Evolutionary conservation across 2,329 filamentous ascomycete genomes (phyloP).

Genomic region (Tolypocladium inflatum): DNA sequence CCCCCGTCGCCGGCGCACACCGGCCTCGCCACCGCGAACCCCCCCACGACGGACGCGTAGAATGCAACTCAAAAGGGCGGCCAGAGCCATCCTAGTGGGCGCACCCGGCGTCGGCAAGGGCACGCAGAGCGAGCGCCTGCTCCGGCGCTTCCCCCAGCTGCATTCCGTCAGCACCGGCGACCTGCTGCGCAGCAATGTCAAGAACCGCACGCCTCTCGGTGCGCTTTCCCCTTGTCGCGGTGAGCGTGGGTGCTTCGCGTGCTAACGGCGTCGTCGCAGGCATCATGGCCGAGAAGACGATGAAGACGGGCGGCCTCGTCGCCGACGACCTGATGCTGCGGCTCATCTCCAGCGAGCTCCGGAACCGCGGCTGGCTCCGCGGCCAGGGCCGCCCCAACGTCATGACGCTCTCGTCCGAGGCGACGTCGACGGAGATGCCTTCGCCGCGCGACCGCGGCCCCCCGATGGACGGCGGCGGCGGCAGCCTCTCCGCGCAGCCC

Average conservation of each 20-base stretch:
- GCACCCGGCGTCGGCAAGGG: constrained; percentile 97
- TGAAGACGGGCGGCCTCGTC: constrained; percentile 83
- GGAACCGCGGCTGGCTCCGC: constrained; percentile 73
- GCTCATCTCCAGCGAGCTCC: constrained; percentile 84
- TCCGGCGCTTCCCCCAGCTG: constrained; percentile 79
- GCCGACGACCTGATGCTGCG: constrained; percentile 86
- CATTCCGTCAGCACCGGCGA: constrained; percentile 92
- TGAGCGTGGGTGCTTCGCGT: background rate
- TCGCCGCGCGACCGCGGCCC: constrained; percentile 20
- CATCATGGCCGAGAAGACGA: constrained; percentile 80
- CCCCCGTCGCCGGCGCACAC: background rate
- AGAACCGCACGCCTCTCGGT: constrained; percentile 79
- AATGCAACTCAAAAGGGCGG: constrained; percentile 68
- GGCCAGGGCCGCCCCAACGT: constrained; percentile 33
- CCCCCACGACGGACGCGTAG: constrained; percentile 9
- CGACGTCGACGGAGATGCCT: constrained; percentile 21
- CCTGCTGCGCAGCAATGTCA: constrained; percentile 84
- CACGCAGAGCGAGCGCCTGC: constrained; percentile 84
- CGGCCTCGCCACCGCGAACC: background rate
- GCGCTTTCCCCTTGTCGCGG: constrained; percentile 7
- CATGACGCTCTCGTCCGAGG: constrained; percentile 41
- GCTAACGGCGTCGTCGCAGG: constrained; percentile 40
- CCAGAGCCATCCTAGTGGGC: constrained; percentile 88
- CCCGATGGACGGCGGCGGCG: constrained; percentile 29
- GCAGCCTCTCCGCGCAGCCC: constrained; percentile 25